These are phyloP conservation scores for Carpinus viminea DNA, from an alignment of 306 rosid genomes.

Conservation along the genomic window DNA sequence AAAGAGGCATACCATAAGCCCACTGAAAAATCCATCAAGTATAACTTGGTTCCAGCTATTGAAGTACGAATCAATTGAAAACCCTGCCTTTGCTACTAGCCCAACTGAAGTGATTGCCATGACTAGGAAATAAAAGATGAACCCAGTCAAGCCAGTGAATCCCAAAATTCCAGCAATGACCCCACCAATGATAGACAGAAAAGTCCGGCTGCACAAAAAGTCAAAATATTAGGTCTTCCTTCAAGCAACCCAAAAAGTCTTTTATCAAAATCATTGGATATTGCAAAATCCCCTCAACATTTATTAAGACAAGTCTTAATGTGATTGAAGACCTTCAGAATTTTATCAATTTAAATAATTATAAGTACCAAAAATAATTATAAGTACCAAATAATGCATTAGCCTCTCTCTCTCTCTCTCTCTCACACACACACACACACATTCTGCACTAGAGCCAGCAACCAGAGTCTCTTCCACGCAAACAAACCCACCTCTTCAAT, in stretches of 20 bases:
- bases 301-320: background rate
- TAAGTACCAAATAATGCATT: background rate
- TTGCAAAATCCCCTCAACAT: background rate
- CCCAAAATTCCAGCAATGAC: constrained; percentile 96
- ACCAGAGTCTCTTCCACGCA: too few species aligned
- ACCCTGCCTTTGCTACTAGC: constrained; percentile 62
- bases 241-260: background rate
- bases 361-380: background rate
- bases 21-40: constrained; percentile 72
- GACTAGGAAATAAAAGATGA: constrained; percentile 70
- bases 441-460: too few species aligned
- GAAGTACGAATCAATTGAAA: constrained; percentile 66
- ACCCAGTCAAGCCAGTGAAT: constrained; percentile 79
- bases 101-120: constrained; percentile 77
- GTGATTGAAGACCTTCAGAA: background rate
- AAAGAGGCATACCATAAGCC: constrained; percentile 62
- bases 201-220: constrained; percentile 80
- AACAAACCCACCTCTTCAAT: background rate
- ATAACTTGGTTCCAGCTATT: constrained; percentile 68
- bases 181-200: constrained; percentile 89
- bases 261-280: background rate
- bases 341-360: background rate
- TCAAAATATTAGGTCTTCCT: background rate
- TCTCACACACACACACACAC: background rate
- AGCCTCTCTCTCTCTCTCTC: too few species aligned